A percentile compares a stretch with the other conserved stretches of the same genome.
These are phyloP conservation scores for Puccinia novopanici DNA, from an alignment of 1,284 basidiomycete genomes.

Conservation along the genomic window DNA sequence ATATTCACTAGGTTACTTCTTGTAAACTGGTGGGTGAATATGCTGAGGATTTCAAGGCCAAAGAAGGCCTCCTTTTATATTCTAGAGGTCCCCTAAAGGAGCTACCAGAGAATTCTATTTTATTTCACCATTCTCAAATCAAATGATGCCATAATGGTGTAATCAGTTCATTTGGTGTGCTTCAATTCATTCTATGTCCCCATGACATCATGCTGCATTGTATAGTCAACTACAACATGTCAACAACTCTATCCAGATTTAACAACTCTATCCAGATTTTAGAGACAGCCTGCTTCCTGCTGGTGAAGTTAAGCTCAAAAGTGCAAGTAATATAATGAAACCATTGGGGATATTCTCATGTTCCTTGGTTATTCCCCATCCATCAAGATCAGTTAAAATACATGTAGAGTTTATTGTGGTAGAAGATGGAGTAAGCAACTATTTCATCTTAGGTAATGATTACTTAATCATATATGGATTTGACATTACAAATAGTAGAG, in stretches of 20 bases:
- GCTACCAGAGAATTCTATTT: too few relatives aligned
- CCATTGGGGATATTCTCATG: background rate
- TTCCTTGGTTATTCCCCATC: background rate
- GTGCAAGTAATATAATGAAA: slow-evolving; percentile 2
- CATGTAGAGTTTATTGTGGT: slow-evolving; percentile 3
- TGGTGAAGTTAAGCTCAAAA: background rate
- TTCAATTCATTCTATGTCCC: too few relatives aligned
- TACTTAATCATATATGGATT: slow-evolving; percentile 1
- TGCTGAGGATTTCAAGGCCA: too few relatives aligned
- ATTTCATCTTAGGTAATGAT: slow-evolving; percentile 12
- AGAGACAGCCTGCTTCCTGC: background rate
- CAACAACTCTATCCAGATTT: background rate
- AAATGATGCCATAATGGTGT: slow-evolving; percentile 6
- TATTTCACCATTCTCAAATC: too few relatives aligned
- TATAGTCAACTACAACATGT: too few relatives aligned
- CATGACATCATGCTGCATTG: too few relatives aligned
- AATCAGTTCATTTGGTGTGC: too few relatives aligned
- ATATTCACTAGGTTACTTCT: too few relatives aligned
- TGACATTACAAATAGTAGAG: slow-evolving; percentile 2
- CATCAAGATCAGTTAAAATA: background rate
- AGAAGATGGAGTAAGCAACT: slow-evolving; percentile 3
- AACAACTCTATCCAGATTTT: background rate
- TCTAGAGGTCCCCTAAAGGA: too few relatives aligned
- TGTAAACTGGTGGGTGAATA: too few relatives aligned
- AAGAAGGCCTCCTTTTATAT: too few relatives aligned